Base-by-base conservation (phyloP, 2,329 filamentous ascomycete genomes). In the Colletotrichum liaoningense region DNA sequence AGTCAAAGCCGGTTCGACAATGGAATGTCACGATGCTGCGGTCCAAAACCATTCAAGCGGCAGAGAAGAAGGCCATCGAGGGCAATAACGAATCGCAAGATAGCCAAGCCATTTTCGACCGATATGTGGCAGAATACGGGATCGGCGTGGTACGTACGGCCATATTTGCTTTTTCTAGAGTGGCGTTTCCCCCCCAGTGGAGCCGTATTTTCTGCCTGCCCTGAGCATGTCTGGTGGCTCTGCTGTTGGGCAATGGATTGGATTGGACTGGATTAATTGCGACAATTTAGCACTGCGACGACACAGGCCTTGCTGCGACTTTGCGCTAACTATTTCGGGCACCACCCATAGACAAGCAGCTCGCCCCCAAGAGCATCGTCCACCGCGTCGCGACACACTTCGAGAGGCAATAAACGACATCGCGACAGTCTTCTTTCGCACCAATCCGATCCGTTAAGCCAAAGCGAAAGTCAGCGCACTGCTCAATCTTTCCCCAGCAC, bases 31-130 rank as follows among this genome's bases (percentile, higher is more conserved):
- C 63, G 30, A 84, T 84, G 82, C 78, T 77, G 70, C 75, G 75
- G 24, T 72, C 77, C 42, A 70, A 76, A 67, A 79, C 77, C 76
- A 76, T 82, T 46, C 71, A 62, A 58, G 75, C 79, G 60, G 80
- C 79, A 5, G 80, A 80, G 24, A 75, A 77, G 14, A 76, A 71
- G 72, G 79, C 75, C 3, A 59, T 79, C 8, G 76, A 80, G 5
- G 82, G 80, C 65, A 78, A 72, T 69, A 78, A 80, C 72, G 84
- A 85, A 67, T 82, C 84, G 8, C 85, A 86, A 75, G 85, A 87
- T 76, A 87, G 83, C 79, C 85, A 86, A 78, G 78, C 80, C 30
- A 78, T 87, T 30, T 75, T 84, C 2, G 80, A 83, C 46, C 79
- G 79, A 68, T 80, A 85, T 75, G 81, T 81, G 74, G 79, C 77